These are phyloP conservation scores for Ocimum tenuiflorum DNA, from an alignment of 257 asterid genomes.

Conservation along the genomic window DNA sequence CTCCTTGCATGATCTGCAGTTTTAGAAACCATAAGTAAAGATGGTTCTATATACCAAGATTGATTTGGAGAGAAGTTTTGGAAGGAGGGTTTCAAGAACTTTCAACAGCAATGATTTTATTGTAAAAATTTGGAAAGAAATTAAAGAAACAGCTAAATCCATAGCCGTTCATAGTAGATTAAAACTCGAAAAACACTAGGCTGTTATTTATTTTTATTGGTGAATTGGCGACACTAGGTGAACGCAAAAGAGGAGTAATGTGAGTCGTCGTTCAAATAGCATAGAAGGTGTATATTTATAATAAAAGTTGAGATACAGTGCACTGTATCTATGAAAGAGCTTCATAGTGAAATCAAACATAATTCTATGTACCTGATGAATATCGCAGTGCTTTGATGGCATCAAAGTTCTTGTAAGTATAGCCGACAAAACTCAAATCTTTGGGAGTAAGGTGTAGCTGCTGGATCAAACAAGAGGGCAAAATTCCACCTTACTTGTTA, in stretches of 20 bases:
- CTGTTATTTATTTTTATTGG: too few relatives aligned
- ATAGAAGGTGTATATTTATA: too few relatives aligned
- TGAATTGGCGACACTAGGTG: too few relatives aligned
- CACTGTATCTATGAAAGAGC: too few relatives aligned
- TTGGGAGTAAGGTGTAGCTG: slow-evolving; percentile 60
- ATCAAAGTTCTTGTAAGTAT: slow-evolving; percentile 87
- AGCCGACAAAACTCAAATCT: slow-evolving; percentile 86
- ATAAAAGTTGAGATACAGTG: too few relatives aligned
- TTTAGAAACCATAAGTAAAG: neutral
- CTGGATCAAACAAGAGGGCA: slow-evolving; percentile 19
- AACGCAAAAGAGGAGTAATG: too few relatives aligned
- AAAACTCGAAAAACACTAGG: too few relatives aligned
- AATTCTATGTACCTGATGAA: slow-evolving; percentile 49
- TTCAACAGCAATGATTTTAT: neutral
- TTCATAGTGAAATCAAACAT: neutral
- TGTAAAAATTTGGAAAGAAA: neutral
- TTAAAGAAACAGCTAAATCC: too few relatives aligned
- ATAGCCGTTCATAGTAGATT: too few relatives aligned
- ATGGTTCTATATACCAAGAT: neutral
- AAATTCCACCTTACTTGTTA: slow-evolving; percentile 18
- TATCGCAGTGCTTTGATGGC: slow-evolving; percentile 75
- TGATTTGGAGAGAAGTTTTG: neutral
- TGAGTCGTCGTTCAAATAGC: too few relatives aligned
- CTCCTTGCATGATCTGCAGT: slow-evolving; percentile 50
- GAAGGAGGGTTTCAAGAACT: neutral